Evolutionary conservation across 805 yeast species (phyloP).

Genomic region (Candida bentonensis): DNA sequence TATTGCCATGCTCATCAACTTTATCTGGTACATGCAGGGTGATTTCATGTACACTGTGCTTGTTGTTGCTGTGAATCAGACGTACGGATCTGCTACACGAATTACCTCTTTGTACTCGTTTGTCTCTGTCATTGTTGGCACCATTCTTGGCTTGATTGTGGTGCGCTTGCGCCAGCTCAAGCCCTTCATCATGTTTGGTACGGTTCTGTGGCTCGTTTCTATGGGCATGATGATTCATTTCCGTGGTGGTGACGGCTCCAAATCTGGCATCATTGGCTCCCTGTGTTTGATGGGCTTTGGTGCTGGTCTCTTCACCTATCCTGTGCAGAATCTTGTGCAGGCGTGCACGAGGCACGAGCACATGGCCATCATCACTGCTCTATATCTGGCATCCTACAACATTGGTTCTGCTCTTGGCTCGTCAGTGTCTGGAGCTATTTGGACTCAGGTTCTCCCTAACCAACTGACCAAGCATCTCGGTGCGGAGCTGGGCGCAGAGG

Average conservation of each 20-base stretch:
- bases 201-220: constrained; percentile 41
- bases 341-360: constrained; percentile 46
- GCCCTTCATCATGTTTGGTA: constrained; percentile 46
- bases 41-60: constrained; percentile 57
- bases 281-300: constrained; percentile 55
- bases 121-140: constrained; percentile 47
- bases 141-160: constrained; percentile 42
- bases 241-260: constrained; percentile 38
- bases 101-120: constrained; percentile 50
- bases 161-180: constrained; percentile 37
- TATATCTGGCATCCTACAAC: constrained; percentile 42
- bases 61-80: constrained; percentile 46
- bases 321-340: constrained; percentile 47
- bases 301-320: constrained; percentile 58
- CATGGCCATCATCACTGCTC: constrained; percentile 47
- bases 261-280: constrained; percentile 50
- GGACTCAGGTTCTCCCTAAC: constrained; percentile 46
- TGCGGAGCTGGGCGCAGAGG: constrained; percentile 27
- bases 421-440: constrained; percentile 54
- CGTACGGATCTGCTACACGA: constrained; percentile 50
- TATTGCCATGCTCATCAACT: constrained; percentile 43
- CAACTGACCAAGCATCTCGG: constrained; percentile 26
- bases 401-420: constrained; percentile 54
- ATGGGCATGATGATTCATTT: constrained; percentile 45
- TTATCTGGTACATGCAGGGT: constrained; percentile 55